phyloP scores from a whole-genome alignment of 805 yeast species.

The Kregervanrija fluxuum region DNA sequence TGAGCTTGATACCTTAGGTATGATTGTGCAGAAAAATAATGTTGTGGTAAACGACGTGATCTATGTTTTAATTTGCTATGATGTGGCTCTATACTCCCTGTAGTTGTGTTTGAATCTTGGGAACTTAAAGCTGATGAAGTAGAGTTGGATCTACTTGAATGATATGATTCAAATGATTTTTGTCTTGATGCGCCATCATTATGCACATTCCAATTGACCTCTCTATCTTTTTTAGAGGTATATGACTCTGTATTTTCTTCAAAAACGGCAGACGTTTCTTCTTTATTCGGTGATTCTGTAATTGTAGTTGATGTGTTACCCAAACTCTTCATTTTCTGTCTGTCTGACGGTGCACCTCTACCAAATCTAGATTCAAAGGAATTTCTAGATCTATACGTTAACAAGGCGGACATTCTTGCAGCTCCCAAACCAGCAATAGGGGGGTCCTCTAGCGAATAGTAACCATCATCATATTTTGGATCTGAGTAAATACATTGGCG shows the following conservation, averaged over 20 bases:
- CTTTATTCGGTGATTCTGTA: conserved; percentile 8
- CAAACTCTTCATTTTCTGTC: conserved; percentile 18
- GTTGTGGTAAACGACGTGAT: conserved; percentile 36
- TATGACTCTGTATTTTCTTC: conserved; percentile 15
- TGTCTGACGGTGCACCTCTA: conserved; percentile 53
- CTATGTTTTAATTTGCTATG: conserved; percentile 32
- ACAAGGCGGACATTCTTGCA: conserved; percentile 93
- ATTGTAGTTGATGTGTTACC: conserved; percentile 1
- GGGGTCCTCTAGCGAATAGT: conserved; percentile 68
- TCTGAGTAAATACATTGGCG: conserved; percentile 94
- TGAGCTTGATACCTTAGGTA: conserved; percentile 91
- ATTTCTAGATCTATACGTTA: conserved; percentile 88
- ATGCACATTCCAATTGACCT: conserved; percentile 77
- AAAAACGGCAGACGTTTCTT: conserved; percentile 13
- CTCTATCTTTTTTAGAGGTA: conserved; percentile 32
- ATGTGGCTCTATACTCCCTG: background rate
- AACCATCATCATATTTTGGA: conserved; percentile 89
- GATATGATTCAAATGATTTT: conserved; percentile 22
- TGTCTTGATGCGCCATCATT: conserved; percentile 60
- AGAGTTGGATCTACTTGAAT: conserved; percentile 24
- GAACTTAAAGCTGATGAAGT: conserved; percentile 17
- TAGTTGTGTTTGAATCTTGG: background rate
- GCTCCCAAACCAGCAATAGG: conserved; percentile 88
- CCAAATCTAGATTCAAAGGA: conserved; percentile 90
- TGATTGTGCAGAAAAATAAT: conserved; percentile 89